Percentiles rank a stretch among this genome's conserved stretches.
These are phyloP conservation scores for Vicia sativa DNA, from an alignment of 306 rosid species.

Conservation along the genomic window DNA sequence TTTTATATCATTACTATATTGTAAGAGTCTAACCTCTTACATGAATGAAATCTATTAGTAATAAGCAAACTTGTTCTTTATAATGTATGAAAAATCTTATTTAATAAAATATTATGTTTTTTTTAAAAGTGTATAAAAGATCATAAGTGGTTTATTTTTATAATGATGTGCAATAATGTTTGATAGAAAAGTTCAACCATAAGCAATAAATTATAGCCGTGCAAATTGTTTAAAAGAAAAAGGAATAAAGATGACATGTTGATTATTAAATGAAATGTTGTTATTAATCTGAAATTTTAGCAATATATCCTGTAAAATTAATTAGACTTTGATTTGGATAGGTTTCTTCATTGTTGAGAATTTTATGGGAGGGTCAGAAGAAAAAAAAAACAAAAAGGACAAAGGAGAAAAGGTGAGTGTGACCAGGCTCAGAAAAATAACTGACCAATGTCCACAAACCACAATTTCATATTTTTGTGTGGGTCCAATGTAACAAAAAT, in stretches of 20 bases:
- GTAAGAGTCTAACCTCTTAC: too few relatives aligned
- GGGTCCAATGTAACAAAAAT: conserved; percentile 16
- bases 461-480: conserved; percentile 28
- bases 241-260: not conserved
- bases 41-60: too few relatives aligned
- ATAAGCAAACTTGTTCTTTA: too few relatives aligned
- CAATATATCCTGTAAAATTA: not conserved
- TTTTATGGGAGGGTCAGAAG: conserved; percentile 1
- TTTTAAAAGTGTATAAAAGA: not conserved
- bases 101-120: not conserved
- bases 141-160: not conserved
- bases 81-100: not conserved
- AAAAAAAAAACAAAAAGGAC: conserved; percentile 28
- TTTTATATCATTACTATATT: too few relatives aligned
- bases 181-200: conserved; percentile 2
- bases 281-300: not conserved
- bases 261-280: not conserved
- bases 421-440: conserved; percentile 31
- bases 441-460: conserved; percentile 38
- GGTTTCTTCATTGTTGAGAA: conserved; percentile 12
- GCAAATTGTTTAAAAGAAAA: not conserved
- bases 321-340: not conserved
- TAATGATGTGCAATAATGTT: not conserved
- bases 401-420: conserved; percentile 21
- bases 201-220: not conserved